phyloP scores from a whole-genome alignment of 352 stramenopile genomes.

The Pythium phragmitis region DNA sequence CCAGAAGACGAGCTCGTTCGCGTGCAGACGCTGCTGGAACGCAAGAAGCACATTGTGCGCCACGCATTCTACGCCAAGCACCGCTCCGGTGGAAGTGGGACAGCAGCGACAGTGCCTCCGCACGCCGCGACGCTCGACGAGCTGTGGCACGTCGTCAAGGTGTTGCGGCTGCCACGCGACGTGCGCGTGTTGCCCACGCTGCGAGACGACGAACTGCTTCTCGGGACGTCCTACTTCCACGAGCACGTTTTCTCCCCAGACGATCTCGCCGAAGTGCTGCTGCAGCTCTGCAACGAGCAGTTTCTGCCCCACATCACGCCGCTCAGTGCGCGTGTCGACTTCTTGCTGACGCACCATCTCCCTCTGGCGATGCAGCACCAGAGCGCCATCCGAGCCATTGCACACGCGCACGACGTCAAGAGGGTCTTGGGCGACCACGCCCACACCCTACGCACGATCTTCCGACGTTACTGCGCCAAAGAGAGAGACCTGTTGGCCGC shows the following conservation, averaged over 20 bases:
- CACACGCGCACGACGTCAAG: conserved; percentile 57
- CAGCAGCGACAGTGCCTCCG: background rate
- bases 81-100: conserved; percentile 25
- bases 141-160: conserved; percentile 69
- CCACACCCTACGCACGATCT: conserved; percentile 62
- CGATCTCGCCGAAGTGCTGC: conserved; percentile 58
- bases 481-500: conserved; percentile 41
- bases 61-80: conserved; percentile 53
- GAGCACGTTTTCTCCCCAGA: conserved; percentile 64
- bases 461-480: conserved; percentile 72
- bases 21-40: conserved; percentile 48
- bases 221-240: conserved; percentile 29
- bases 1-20: conserved; percentile 43
- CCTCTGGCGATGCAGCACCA: conserved; percentile 48
- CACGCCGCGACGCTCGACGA: conserved; percentile 63
- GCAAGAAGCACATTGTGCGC: conserved; percentile 50
- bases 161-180: conserved; percentile 51
- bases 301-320: conserved; percentile 53
- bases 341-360: conserved; percentile 52
- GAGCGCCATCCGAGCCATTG: conserved; percentile 52
- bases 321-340: conserved; percentile 62
- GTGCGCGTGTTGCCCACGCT: conserved; percentile 57
- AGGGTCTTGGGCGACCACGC: conserved; percentile 51
- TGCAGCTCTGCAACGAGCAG: conserved; percentile 79
- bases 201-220: conserved; percentile 53